Percentiles rank a stretch among this genome's conserved stretches.
Conservation (phyloP, 768 basidiomycete genomes). For the Pisolithus albus region DNA sequence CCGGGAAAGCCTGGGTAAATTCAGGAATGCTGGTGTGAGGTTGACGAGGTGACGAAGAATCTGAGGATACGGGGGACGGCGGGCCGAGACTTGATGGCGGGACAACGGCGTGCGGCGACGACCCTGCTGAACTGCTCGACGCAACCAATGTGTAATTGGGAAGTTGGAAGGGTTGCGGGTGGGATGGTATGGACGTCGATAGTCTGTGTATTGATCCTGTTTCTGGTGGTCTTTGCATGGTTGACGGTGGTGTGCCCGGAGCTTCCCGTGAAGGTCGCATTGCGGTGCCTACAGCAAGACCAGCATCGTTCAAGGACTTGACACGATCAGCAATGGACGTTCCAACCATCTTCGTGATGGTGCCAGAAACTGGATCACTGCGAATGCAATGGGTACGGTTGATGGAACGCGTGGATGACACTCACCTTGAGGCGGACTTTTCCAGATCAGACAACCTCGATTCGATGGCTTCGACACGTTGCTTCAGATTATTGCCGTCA, state of each 20-base stretch:
- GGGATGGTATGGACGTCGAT: constrained; percentile 30
- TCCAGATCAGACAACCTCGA: constrained; percentile 41
- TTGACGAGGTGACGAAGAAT: constrained; percentile 54
- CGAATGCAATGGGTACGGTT: constrained; percentile 8
- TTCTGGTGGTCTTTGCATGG: constrained; percentile 26
- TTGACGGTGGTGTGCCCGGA: constrained; percentile 27
- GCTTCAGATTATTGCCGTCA: constrained; percentile 33
- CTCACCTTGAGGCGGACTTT: constrained; percentile 28
- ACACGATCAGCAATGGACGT: constrained; percentile 78
- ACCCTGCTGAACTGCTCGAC: constrained; percentile 26
- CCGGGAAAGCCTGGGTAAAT: constrained; percentile 63
- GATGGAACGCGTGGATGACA: constrained; percentile 3
- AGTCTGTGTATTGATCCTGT: constrained; percentile 33
- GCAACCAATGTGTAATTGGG: constrained; percentile 14
- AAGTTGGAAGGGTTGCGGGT: constrained; percentile 14
- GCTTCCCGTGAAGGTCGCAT: constrained; percentile 57
- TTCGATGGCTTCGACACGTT: constrained; percentile 40
- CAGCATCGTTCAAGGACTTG: constrained; percentile 65
- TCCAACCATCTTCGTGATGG: constrained; percentile 41
- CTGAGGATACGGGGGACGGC: constrained; percentile 66
- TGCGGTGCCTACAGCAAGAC: constrained; percentile 50
- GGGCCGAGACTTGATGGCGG: constrained; percentile 67
- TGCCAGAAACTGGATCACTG: constrained; percentile 16
- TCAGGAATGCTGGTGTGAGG: constrained; percentile 40
- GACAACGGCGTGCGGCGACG: constrained; percentile 60